Conservation (phyloP, 345 rosid species). For the Salix koriyanagi region DNA sequence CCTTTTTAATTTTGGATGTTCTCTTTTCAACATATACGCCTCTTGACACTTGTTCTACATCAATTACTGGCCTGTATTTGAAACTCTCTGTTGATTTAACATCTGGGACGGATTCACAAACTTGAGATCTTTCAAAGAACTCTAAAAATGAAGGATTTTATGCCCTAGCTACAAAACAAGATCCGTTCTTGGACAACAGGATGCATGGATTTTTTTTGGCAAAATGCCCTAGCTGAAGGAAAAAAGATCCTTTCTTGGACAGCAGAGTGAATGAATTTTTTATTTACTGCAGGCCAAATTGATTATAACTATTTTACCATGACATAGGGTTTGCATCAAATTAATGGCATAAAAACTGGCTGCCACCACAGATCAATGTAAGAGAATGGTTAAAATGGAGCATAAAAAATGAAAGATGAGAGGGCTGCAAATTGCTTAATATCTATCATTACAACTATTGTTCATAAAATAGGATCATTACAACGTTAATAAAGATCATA, state of each 20-base stretch:
- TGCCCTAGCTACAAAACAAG: background rate
- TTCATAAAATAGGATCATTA: background rate
- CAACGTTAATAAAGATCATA: constrained; percentile 5
- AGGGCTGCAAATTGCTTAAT: constrained; percentile 12
- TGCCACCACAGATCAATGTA: background rate
- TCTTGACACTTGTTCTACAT: too few relatives aligned
- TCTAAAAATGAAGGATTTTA: background rate
- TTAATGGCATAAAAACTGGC: background rate
- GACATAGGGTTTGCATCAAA: background rate
- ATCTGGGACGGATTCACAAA: background rate
- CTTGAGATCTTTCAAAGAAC: background rate
- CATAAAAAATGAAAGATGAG: background rate
- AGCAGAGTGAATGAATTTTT: too few relatives aligned
- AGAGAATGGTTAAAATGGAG: background rate
- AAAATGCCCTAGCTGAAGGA: background rate
- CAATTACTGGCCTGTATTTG: background rate
- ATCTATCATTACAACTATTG: constrained; percentile 7
- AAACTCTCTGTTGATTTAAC: background rate
- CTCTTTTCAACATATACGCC: too few relatives aligned
- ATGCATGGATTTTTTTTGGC: background rate
- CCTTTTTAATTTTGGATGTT: too few relatives aligned
- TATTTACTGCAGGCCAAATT: background rate
- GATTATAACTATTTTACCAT: background rate
- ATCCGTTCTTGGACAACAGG: background rate
- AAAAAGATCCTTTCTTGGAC: background rate